phyloP scores from a whole-genome alignment of 2,329 filamentous ascomycete genomes.

The Metarhizium brunneum region DNA sequence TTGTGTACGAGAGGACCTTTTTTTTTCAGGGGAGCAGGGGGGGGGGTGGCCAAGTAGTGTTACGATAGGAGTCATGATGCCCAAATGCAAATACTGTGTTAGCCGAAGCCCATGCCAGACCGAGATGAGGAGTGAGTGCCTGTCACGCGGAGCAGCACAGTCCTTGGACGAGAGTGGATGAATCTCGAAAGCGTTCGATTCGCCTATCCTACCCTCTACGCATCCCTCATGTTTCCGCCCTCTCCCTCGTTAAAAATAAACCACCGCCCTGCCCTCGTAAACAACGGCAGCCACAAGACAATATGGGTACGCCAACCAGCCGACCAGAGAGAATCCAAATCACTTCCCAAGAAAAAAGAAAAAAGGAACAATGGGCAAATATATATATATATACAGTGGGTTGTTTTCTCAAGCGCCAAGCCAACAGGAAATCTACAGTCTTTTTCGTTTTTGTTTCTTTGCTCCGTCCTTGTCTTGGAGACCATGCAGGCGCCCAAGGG shows the following conservation, averaged over 20 bases:
- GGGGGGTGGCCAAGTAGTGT: background rate
- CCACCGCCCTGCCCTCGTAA: background rate
- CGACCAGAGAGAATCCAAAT: background rate
- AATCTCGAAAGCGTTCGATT: background rate
- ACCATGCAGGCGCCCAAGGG: background rate
- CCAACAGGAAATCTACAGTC: background rate
- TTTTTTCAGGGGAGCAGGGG: background rate
- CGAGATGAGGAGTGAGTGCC: too few species aligned
- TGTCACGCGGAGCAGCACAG: too few species aligned
- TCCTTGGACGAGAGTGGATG: background rate
- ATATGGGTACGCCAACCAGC: constrained; percentile 1
- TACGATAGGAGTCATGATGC: constrained; percentile 1
- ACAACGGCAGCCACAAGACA: background rate
- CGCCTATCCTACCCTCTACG: background rate
- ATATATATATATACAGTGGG: background rate
- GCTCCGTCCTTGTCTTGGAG: background rate
- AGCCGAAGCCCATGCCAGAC: too few species aligned
- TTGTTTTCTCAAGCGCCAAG: background rate
- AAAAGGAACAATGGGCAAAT: background rate
- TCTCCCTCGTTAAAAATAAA: background rate
- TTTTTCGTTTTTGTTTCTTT: background rate
- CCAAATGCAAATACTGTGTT: background rate
- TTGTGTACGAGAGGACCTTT: background rate
- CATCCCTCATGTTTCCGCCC: background rate
- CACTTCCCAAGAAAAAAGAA: background rate